These are phyloP conservation scores for Asterophora lycoperdoides DNA, from an alignment of 768 basidiomycete genomes.

Conservation along the genomic window DNA sequence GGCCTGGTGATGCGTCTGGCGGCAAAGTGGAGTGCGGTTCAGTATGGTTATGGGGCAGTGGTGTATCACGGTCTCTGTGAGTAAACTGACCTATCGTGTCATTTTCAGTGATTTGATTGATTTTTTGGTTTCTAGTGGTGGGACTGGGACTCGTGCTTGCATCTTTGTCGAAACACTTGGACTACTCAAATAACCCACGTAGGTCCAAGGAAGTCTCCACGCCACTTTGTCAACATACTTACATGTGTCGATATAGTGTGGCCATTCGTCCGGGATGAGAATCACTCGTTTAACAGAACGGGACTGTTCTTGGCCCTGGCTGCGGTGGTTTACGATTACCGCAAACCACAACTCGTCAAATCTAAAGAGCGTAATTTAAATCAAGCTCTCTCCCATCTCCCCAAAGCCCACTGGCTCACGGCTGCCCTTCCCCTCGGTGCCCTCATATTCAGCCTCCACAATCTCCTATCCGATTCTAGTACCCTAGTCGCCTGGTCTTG, in stretches of 20 bases:
- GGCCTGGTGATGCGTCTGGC: conserved; percentile 45
- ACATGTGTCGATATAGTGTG: conserved; percentile 48
- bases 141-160: conserved; percentile 64
- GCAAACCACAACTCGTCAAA: conserved; percentile 31
- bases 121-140: conserved; percentile 40
- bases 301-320: conserved; percentile 56
- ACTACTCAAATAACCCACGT: conserved; percentile 81
- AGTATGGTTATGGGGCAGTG: conserved; percentile 20
- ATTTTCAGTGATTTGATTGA: background rate
- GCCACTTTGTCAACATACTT: background rate
- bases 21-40: conserved; percentile 48
- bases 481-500: conserved; percentile 85
- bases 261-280: conserved; percentile 60
- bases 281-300: conserved; percentile 64
- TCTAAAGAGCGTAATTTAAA: conserved; percentile 1
- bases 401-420: conserved; percentile 15
- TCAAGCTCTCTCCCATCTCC: background rate
- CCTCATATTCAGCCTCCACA: conserved; percentile 68
- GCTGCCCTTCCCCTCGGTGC: conserved; percentile 59
- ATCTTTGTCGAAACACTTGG: conserved; percentile 69
- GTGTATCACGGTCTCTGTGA: conserved; percentile 47
- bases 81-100: conserved; percentile 24
- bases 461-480: conserved; percentile 68
- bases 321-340: conserved; percentile 33
- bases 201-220: conserved; percentile 4